Evolutionary conservation across 2,329 filamentous ascomycete genomes (phyloP).

Genomic region (Biscogniauxia mediterranea): DNA sequence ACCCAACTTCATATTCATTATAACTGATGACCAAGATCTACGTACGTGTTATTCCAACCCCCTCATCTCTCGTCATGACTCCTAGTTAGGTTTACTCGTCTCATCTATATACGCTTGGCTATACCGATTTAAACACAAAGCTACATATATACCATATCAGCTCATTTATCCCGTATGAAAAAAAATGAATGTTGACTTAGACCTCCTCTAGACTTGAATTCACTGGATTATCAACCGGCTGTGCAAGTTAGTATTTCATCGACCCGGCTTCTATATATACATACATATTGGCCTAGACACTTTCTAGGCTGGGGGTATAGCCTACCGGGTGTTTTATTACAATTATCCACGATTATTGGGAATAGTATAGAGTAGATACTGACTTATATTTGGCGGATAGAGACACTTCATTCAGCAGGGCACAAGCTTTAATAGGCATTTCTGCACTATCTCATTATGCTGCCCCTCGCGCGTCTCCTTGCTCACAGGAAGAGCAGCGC

Average conservation of each 20-base stretch:
- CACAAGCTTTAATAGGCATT: slow-evolving; percentile 52
- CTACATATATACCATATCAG: neutral
- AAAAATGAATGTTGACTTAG: neutral
- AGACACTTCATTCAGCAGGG: slow-evolving; percentile 51
- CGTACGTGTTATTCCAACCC: slow-evolving; percentile 41
- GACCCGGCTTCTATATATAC: neutral
- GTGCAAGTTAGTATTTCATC: neutral
- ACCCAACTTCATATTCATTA: slow-evolving; percentile 56
- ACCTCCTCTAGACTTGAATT: neutral
- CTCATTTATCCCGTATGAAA: neutral
- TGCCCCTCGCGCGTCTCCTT: slow-evolving; percentile 56
- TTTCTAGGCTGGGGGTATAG: neutral
- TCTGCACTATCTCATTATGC: slow-evolving; percentile 54
- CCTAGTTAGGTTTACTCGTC: slow-evolving; percentile 30
- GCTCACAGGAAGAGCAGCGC: slow-evolving; percentile 55
- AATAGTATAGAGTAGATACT: neutral
- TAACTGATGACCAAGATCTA: slow-evolving; percentile 60
- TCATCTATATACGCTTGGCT: slow-evolving; percentile 50
- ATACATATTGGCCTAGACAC: neutral
- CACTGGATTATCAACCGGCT: neutral
- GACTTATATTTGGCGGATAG: slow-evolving; percentile 13
- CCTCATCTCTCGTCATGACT: neutral
- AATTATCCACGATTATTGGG: neutral
- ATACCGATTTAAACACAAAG: neutral
- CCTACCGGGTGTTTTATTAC: neutral